These are phyloP conservation scores for Allantophomopsis lycopodina DNA, from an alignment of 2,329 filamentous ascomycete species.

Conservation along the genomic window DNA sequence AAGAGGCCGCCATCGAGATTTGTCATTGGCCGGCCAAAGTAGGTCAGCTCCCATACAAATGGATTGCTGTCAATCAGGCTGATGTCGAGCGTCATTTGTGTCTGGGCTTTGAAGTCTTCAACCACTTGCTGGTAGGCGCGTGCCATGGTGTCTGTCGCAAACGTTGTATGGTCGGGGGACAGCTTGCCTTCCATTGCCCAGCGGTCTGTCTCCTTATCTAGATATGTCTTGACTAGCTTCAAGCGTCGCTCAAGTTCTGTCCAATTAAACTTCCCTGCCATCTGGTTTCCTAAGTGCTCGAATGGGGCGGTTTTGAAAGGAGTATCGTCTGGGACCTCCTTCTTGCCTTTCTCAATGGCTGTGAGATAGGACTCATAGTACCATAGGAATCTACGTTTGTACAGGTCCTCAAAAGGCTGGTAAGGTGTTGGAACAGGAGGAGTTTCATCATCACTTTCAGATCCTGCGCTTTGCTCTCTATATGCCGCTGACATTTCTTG, in stretches of 20 bases:
- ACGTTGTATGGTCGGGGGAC: conserved; percentile 50
- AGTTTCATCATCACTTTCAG: too few species aligned
- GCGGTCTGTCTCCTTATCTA: conserved; percentile 55
- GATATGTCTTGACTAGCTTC: conserved; percentile 48
- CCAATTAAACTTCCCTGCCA: conserved; percentile 83
- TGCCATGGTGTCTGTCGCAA: conserved; percentile 68
- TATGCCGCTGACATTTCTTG: too few species aligned
- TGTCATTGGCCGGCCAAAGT: conserved; percentile 86
- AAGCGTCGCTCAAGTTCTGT: conserved; percentile 58
- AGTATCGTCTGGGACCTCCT: conserved; percentile 47
- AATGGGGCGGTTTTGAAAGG: conserved; percentile 78
- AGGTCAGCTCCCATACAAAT: conserved; percentile 78
- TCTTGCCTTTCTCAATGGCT: conserved; percentile 51
- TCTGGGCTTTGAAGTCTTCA: conserved; percentile 57
- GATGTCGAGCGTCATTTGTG: conserved; percentile 60
- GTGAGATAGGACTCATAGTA: conserved; percentile 81
- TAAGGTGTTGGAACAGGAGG: conserved; percentile 30
- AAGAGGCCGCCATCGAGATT: conserved; percentile 88
- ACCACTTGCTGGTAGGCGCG: conserved; percentile 76
- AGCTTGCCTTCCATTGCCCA: conserved; percentile 61
- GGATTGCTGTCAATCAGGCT: conserved; percentile 70
- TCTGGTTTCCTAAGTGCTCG: conserved; percentile 61
- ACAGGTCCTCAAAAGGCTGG: conserved; percentile 80
- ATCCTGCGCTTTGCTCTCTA: too few species aligned
- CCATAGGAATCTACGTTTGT: conserved; percentile 89